These are phyloP conservation scores for Penicillium subrubescens DNA, from an alignment of 495 filamentous ascomycete species.

Conservation along the genomic window DNA sequence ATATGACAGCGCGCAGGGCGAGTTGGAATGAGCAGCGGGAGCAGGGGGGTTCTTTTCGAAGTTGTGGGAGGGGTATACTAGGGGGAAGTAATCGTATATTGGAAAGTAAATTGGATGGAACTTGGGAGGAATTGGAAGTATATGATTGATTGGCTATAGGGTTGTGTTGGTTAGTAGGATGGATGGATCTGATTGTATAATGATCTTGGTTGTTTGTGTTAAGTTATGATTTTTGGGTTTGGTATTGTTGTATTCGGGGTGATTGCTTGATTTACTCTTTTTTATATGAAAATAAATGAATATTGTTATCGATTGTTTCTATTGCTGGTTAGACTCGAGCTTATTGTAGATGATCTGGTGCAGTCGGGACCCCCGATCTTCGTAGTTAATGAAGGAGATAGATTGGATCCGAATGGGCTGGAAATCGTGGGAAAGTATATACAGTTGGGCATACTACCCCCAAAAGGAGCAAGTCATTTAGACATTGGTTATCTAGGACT, in stretches of 20 bases:
- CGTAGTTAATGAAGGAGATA: background rate
- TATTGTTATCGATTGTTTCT: background rate
- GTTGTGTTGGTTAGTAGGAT: background rate
- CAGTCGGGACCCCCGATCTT: too few species aligned
- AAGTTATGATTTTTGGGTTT: background rate
- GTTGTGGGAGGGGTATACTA: slow-evolving; percentile 57
- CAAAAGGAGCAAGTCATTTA: too few species aligned
- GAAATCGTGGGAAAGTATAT: background rate
- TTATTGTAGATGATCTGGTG: too few species aligned
- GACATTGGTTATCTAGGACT: too few species aligned
- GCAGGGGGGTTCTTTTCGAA: slow-evolving; percentile 49
- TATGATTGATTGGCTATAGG: background rate
- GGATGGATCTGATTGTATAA: background rate
- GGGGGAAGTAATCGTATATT: slow-evolving; percentile 14
- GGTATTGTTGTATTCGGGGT: background rate
- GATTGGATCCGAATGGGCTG: background rate
- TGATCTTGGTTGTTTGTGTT: background rate
- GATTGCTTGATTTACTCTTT: background rate
- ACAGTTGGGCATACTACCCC: too few species aligned
- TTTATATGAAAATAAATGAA: background rate
- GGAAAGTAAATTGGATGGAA: too few species aligned
- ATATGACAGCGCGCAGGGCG: slow-evolving; percentile 40
- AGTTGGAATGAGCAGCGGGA: slow-evolving; percentile 54
- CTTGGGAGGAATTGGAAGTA: too few species aligned
- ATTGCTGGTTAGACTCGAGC: too few species aligned